Base-by-base conservation (phyloP, 345 rosid species). In the Syzygium aromaticum region DNA sequence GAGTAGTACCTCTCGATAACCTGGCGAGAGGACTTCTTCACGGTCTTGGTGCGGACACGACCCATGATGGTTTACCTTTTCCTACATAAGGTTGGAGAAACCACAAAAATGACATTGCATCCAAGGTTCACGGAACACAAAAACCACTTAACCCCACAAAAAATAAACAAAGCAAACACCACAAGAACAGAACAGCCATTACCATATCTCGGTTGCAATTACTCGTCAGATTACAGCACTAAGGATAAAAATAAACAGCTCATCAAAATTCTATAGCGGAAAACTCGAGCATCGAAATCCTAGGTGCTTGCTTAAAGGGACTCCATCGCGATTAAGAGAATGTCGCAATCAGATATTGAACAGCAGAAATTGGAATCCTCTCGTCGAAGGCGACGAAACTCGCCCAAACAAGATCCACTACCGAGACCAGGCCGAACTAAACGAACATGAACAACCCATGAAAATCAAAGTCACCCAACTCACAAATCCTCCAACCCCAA, bases 11-110 rank as follows among this genome's bases (percentile, higher is more conserved):
- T 90, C 96, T 96, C 98, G 17, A 95, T 94, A 16, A 96, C 98
- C 90, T 95, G 97, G 51, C 98, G 95, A n/a, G 98, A 96, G 64
- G 98, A 94, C 88, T 95, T 96, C 93, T 96, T 96, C 93, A 96
- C 98, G 0, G 98, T 95, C 89, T 96, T 96, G 84, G 98, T 96
- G 14, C 98, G 92, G 14, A 96, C 98, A 86, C 98, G 98, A 57
- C 98, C 98, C 98, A 96, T 96, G 80, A 33, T 19, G 46, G 46
- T 49, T 73, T 33, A 73, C 80, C 80, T 9, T 73, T 73, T 19
- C 46, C 80, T 73, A 83, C 54, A 49, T 49, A 83, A 12, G 21
- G 51, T 83, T 25, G 30, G 54, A 83, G 30, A 83, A 49, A 73
- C 46, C 25, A 12, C 22, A 33, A 19, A 33, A 73, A 73, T 73